These are phyloP conservation scores for Elsinoe fawcettii DNA, from an alignment of 2,329 filamentous ascomycete species.

Conservation along the genomic window DNA sequence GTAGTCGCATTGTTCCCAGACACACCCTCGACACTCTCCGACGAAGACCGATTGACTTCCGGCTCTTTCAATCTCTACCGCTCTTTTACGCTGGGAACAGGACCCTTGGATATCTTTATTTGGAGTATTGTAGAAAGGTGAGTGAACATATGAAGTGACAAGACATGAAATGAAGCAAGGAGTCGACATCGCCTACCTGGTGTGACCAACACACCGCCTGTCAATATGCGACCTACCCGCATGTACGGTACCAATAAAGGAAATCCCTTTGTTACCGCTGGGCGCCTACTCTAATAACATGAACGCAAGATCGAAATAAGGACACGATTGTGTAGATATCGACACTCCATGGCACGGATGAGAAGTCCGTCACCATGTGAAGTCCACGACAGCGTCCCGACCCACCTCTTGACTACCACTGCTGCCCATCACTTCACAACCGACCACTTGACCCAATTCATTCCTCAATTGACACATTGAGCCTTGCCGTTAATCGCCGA, in stretches of 20 bases:
- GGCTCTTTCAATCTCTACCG: not conserved
- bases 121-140: conserved; percentile 8
- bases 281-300: no score
- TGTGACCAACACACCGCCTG: not conserved
- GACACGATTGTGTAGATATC: not conserved
- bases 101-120: conserved; percentile 7
- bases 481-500: not conserved
- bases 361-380: not conserved
- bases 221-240: conserved; percentile 2
- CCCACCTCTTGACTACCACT: no score
- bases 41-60: conserved; percentile 1
- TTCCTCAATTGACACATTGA: not conserved
- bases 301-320: not conserved
- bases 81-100: not conserved
- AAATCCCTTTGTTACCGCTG: not conserved
- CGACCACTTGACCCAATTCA: not conserved
- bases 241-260: not conserved
- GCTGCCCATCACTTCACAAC: not conserved
- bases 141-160: not conserved
- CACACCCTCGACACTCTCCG: not conserved
- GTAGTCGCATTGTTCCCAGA: not conserved
- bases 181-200: not conserved
- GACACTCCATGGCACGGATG: not conserved
- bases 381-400: not conserved
- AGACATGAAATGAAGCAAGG: conserved; percentile 6